Conservation (phyloP, 129 eudicot genomes). For the Helianthus annuus region HanXRQr2.0-SUNRISE NC_035442.2:176373193-176373692, state of each 20-base stretch:
- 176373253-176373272: not conserved
- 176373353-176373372: not conserved
- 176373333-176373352: not conserved
- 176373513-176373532: slow-evolving; percentile 1
- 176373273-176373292: not conserved
- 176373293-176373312: slow-evolving; percentile 15
- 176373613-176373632: not conserved
- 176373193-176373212: no score
- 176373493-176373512: no score
- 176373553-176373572: not conserved
- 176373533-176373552: not conserved
- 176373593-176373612: no score
- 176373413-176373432: no score
- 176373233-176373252: not conserved
- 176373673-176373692: not conserved
- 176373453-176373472: no score
- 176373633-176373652: not conserved
- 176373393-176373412: no score
- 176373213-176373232: no score
- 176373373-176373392: no score
- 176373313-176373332: not conserved
- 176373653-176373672: slow-evolving; percentile 15
- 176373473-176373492: no score
- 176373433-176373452: no score
- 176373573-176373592: no score